Base-by-base conservation (phyloP, 2,329 filamentous ascomycete genomes). In the Ceratocystis cacaofunesta region DNA sequence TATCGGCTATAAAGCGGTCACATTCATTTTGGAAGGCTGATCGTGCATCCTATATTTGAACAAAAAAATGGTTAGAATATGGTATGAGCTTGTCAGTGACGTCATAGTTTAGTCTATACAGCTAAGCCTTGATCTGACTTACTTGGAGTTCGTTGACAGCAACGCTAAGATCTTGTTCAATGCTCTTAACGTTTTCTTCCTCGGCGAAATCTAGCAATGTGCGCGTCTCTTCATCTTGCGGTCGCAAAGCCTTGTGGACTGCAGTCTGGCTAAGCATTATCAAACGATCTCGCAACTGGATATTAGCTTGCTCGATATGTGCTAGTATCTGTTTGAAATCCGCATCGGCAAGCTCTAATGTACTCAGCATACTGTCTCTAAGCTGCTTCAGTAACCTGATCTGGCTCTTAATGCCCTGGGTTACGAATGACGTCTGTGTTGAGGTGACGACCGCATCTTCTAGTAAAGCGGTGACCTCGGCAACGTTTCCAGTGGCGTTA, bases 401-500 rank as follows among this genome's bases (percentile, higher is more conserved):
- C 73, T 86, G 82, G 28, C 83, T 79, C 43, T 74, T 76, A 66
- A 90, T 82, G 50, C 84, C 84, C 8, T 78, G 78, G 62, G 81
- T 82, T 5, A 92, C 74, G 72, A 90, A 90, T n/a, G 78, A 79
- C 0, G 85, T 84, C 70, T 88, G 81, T 6, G 89, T 85, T 25
- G 82, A 82, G 3, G 95, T 80, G 8, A 92, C 80, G 64, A 90
- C 86, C 61, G 86, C 86, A 70, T 94, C 87, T 72, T 95, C 89
- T 69, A 96, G 80, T 43, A 89, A 83, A 43, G 90, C 86, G 3
- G 91, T 90, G 15, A 83, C 79, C 22, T 84, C 90, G 57, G 94
- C 88, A 65, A 96, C 85, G 71, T 95, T 88, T 19, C 36, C 60
- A 72, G 94, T 92, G 69, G 91, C 92, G 67, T 89, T 88, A 73